Base-by-base conservation (phyloP, 2,329 filamentous ascomycete genomes). In the Exserohilum rostratum region DNA sequence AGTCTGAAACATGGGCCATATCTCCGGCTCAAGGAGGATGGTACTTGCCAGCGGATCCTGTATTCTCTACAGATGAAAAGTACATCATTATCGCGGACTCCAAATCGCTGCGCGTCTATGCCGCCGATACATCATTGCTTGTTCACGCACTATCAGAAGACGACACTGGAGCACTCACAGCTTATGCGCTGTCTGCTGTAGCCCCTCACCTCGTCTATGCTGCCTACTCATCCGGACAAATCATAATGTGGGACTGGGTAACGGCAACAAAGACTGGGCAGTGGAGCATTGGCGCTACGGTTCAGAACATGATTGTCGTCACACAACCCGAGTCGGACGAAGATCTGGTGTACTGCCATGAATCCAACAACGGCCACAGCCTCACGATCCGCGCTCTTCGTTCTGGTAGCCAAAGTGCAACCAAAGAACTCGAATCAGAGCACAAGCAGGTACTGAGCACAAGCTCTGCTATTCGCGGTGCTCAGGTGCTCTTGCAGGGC, bases 51-150 rank as follows among this genome's bases (percentile, higher is more conserved):
- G 70, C 82, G 45, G 83, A 87, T 63, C 83, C 85, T 5, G 66
- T 85, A 7, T 83, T 87, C 67, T 82, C 84, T 2, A 59, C 62
- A n/a, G 83, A 87, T 69, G 83, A 85, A 62, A 80, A 82, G 77
- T 83, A 71, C 75, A 73, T 97, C 34, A 87, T 97, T 53, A 74
- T 96, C 51, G 85, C 88, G 29, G 90, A 91, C 67, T 84, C 87
- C 56, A 87, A 85, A 25, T 88, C 88, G 9, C 80, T 97, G 49
- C 89, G 92, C 71, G 83, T 96, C 22, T 96, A 95, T 75, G 90
- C 90, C 1, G 85, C 90, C 27, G 80, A 85, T 60, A 92, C 91
- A 50, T 98, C 95, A 1, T 84, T 96, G 45, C 84, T 96, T 18
- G 81, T 91, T 40, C 87, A 91, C 62, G 85, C 87, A 51, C 87